These are phyloP conservation scores for Rhodotorula mucilaginosa DNA, from an alignment of 1,284 basidiomycete genomes.

Conservation along the genomic window DNA sequence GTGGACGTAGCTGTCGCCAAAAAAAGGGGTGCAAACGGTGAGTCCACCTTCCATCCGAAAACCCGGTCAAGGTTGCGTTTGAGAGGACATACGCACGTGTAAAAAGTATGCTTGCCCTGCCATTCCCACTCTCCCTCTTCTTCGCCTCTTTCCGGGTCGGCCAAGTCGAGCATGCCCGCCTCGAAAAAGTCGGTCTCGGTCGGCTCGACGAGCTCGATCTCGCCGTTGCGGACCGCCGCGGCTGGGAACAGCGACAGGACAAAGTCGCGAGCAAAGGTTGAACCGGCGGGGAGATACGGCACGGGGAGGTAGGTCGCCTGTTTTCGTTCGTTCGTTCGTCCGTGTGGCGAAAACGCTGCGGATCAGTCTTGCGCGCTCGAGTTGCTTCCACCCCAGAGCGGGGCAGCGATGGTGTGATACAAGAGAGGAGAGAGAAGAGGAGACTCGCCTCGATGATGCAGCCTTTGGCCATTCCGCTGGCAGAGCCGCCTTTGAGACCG, in stretches of 20 bases:
- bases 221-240: slow-evolving; percentile 28
- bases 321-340: too few relatives aligned
- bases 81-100: not conserved
- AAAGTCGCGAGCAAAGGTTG: slow-evolving; percentile 36
- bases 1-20: slow-evolving; percentile 22
- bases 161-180: slow-evolving; percentile 30
- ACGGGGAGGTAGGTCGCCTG: slow-evolving; percentile 39
- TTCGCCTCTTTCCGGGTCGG: not conserved
- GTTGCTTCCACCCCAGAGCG: not conserved
- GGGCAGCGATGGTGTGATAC: not conserved
- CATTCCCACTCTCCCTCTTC: slow-evolving; percentile 34
- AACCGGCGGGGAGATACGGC: slow-evolving; percentile 32
- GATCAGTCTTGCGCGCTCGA: too few relatives aligned
- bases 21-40: not conserved
- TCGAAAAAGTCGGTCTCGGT: slow-evolving; percentile 6
- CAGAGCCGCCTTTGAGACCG: slow-evolving; percentile 33
- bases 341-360: not conserved
- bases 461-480: slow-evolving; percentile 27
- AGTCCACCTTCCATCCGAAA: not conserved
- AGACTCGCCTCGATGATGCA: slow-evolving; percentile 32
- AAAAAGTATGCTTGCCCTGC: slow-evolving; percentile 33
- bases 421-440: not conserved
- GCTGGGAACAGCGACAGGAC: slow-evolving; percentile 35
- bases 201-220: slow-evolving; percentile 24
- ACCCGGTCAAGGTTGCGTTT: not conserved